phyloP scores from a whole-genome alignment of 331 rosid genomes.

The Pyracantha coccinea region DNA sequence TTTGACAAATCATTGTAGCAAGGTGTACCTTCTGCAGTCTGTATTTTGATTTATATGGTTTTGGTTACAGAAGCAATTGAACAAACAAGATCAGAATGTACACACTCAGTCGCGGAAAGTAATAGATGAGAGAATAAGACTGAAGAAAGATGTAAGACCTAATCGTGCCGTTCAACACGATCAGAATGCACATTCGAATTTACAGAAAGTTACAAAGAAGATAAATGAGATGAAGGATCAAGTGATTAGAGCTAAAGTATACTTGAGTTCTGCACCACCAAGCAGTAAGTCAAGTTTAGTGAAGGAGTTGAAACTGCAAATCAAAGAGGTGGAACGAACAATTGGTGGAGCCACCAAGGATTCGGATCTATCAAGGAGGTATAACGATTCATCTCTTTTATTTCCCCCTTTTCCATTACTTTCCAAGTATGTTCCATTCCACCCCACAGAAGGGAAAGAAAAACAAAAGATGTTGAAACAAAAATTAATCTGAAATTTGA shows the following conservation, averaged over 20 bases:
- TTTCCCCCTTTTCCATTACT: slow-evolving; percentile 6
- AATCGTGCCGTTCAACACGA: slow-evolving; percentile 19
- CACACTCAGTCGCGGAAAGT: slow-evolving; percentile 20
- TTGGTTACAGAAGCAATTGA: slow-evolving; percentile 34
- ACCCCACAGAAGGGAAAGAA: background rate
- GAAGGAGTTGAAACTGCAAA: slow-evolving; percentile 75
- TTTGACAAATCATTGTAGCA: background rate
- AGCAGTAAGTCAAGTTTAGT: slow-evolving; percentile 54
- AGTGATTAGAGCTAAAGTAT: slow-evolving; percentile 74
- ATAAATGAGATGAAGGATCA: slow-evolving; percentile 80
- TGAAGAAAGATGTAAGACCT: slow-evolving; percentile 15
- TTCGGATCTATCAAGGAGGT: slow-evolving; percentile 78
- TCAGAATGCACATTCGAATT: slow-evolving; percentile 20
- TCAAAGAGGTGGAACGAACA: slow-evolving; percentile 70
- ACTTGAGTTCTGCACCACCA: slow-evolving; percentile 60
- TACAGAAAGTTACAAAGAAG: slow-evolving; percentile 33
- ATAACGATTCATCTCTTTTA: slow-evolving; percentile 4
- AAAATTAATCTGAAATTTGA: background rate
- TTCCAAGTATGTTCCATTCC: background rate
- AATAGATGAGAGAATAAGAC: slow-evolving; percentile 23
- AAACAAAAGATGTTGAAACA: background rate
- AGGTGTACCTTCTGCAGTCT: slow-evolving; percentile 1
- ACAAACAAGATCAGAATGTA: slow-evolving; percentile 26
- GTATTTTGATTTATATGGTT: slow-evolving; percentile 5
- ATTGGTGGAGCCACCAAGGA: slow-evolving; percentile 58